phyloP scores from a whole-genome alignment of 2,329 filamentous ascomycete species.

The Cytospora paraplurivora region DNA sequence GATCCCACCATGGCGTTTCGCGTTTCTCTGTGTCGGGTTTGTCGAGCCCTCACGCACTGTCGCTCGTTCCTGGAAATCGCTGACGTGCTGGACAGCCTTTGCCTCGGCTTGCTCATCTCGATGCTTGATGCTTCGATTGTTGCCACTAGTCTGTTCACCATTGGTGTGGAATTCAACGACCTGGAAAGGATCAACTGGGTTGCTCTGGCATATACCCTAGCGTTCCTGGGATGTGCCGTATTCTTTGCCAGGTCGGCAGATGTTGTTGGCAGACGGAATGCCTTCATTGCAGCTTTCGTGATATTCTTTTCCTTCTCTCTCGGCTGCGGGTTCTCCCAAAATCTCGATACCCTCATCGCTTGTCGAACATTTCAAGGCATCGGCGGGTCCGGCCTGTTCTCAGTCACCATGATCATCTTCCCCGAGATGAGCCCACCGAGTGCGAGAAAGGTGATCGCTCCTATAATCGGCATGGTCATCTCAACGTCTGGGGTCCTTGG shows the following conservation, averaged over 20 bases:
- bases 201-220: constrained; percentile 56
- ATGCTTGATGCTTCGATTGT: constrained; percentile 63
- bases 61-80: constrained; percentile 1
- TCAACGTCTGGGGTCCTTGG: constrained; percentile 53
- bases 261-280: constrained; percentile 54
- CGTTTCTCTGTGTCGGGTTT: constrained; percentile 40
- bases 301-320: constrained; percentile 60
- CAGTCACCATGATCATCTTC: constrained; percentile 57
- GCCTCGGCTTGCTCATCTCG: constrained; percentile 57
- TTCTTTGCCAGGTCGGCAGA: constrained; percentile 58
- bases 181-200: constrained; percentile 54
- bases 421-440: constrained; percentile 50
- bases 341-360: constrained; percentile 49
- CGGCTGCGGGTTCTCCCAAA: constrained; percentile 52
- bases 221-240: constrained; percentile 59
- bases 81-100: constrained; percentile 42
- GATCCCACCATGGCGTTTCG: constrained; percentile 39
- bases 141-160: constrained; percentile 59
- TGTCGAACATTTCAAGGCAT: constrained; percentile 54
- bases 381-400: constrained; percentile 55
- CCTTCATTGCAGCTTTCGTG: constrained; percentile 52
- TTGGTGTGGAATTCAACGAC: constrained; percentile 53
- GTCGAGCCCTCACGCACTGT: not conserved
- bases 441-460: constrained; percentile 47
- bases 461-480: constrained; percentile 52